Base-by-base conservation (phyloP, 345 rosid species). In the Salix arbutifolia region DNA sequence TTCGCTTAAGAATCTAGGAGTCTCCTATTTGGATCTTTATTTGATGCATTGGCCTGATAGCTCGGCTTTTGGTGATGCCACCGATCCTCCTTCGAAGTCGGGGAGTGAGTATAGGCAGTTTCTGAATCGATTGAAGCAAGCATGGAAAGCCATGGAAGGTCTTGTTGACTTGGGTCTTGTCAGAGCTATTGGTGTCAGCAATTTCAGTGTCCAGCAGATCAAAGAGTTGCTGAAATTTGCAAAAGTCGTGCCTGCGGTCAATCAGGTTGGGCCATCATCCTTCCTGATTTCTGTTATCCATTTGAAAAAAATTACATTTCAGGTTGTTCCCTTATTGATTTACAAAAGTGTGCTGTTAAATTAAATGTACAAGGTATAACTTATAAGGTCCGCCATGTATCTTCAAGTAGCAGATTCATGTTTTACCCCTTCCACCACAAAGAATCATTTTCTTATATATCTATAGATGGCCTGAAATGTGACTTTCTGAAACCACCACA, bases 121-220 rank as follows among this genome's bases (percentile, higher is more conserved):
- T 58, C 52, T 87, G 76, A 89, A 83, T 79, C 83, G 88, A 48
- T 61, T 89, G 84, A 89, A 89, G 82, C 84, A 89, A 79, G 86
- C 88, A 18, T 89, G 92, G 92, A 86, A 87, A 74, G 89, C 89
- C 7, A 89, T 89, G 92, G 92, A 89, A 75, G 89, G 77, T 23
- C 77, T 89, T 44, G 83, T 84, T 38, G 92, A 89, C 19, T 40
- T 73, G 50, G 92, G 89, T 42, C 75, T 87, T 71, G 90, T 87
- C 58, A 80, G 87, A 72, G 89, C 92, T 74, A 86, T 89, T 19
- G 92, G 92, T 69, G 86, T 89, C 50, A 86, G 90, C 83, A 87
- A 89, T 77, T 89, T 89, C 74, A 79, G 77, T 71, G 79, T 85
- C 65, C 81, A 84, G 61, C 89, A 89, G 83, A 84, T 89, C 80